A percentile compares a stretch with the other conserved stretches of the same genome.
Conservation (phyloP, 164 flowering plant genomes). For the Stephania cephalantha region DNA sequence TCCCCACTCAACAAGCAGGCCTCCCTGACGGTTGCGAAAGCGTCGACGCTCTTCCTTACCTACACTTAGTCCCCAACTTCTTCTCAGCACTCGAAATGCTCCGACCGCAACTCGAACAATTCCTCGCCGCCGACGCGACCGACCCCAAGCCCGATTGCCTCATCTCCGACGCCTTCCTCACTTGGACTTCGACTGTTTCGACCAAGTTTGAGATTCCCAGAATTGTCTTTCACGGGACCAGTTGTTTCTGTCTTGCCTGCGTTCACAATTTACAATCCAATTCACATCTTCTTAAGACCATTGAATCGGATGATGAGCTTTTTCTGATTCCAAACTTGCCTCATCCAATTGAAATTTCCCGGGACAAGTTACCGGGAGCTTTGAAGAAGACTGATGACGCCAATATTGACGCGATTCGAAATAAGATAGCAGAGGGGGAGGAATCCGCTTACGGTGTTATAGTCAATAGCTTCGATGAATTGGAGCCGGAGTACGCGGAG, state of each 20-base stretch:
- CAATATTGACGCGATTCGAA: too few species aligned
- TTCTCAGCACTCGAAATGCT: slow-evolving; percentile 23
- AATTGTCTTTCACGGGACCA: slow-evolving; percentile 27
- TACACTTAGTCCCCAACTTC: slow-evolving; percentile 19
- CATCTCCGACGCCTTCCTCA: slow-evolving; percentile 27
- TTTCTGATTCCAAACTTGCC: too few species aligned
- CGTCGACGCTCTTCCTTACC: slow-evolving; percentile 30
- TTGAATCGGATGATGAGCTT: too few species aligned
- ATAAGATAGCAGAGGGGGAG: slow-evolving; percentile 11
- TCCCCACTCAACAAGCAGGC: slow-evolving; percentile 32
- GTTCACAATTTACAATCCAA: too few species aligned
- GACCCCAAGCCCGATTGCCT: slow-evolving; percentile 35
- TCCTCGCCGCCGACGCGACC: slow-evolving; percentile 5
- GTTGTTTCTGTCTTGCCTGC: slow-evolving; percentile 28
- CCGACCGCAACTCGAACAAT: slow-evolving; percentile 27
- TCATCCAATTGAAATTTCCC: background rate
- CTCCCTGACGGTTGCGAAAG: slow-evolving; percentile 45
- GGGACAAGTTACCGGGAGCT: slow-evolving; percentile 24
- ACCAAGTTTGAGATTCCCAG: slow-evolving; percentile 31
- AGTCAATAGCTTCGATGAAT: too few species aligned
- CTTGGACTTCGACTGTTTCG: slow-evolving; percentile 32
- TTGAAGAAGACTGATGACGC: background rate
- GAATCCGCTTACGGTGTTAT: too few species aligned
- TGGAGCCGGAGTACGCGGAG: slow-evolving; percentile 17
- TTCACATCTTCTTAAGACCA: too few species aligned